Conservation (phyloP, 257 asterid species). For the Coffea canephora region DNA sequence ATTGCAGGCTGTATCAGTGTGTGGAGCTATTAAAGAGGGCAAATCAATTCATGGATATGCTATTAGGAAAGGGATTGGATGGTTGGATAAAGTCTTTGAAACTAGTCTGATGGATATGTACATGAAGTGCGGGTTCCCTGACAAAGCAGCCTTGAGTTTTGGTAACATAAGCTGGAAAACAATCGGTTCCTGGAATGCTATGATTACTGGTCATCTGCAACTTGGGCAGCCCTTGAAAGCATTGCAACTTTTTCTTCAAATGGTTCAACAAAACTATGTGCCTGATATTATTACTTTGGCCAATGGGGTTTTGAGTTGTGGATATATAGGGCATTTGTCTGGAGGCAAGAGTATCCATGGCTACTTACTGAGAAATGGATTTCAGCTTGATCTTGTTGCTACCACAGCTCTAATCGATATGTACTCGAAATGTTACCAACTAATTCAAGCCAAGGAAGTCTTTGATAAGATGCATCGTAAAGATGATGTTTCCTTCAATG, state of each 20-base stretch:
- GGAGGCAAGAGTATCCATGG: slow-evolving; percentile 54
- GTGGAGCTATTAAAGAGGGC: slow-evolving; percentile 40
- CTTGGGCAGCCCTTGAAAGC: slow-evolving; percentile 38
- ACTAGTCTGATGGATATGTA: slow-evolving; percentile 60
- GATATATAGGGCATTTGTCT: slow-evolving; percentile 36
- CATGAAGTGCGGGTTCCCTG: slow-evolving; percentile 38
- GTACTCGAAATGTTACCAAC: slow-evolving; percentile 49
- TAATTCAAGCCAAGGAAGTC: slow-evolving; percentile 36
- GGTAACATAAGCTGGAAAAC: slow-evolving; percentile 27
- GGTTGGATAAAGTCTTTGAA: slow-evolving; percentile 46
- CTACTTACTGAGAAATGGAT: slow-evolving; percentile 33
- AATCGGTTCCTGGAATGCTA: slow-evolving; percentile 49
- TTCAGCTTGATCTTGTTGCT: slow-evolving; percentile 45
- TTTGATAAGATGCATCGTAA: slow-evolving; percentile 29
- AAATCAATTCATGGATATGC: slow-evolving; percentile 58
- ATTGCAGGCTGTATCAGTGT: slow-evolving; percentile 43
- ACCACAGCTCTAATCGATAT: slow-evolving; percentile 48
- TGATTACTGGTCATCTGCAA: slow-evolving; percentile 46
- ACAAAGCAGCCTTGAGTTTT: slow-evolving; percentile 29
- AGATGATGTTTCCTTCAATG: slow-evolving; percentile 45
- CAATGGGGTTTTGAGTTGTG: slow-evolving; percentile 48
- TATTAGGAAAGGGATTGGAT: slow-evolving; percentile 45
- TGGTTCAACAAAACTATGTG: slow-evolving; percentile 29
- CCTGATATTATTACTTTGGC: slow-evolving; percentile 52
- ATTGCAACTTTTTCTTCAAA: slow-evolving; percentile 32